phyloP scores from a whole-genome alignment of 140 eudicot genomes.

The Stevia rebaudiana region DNA sequence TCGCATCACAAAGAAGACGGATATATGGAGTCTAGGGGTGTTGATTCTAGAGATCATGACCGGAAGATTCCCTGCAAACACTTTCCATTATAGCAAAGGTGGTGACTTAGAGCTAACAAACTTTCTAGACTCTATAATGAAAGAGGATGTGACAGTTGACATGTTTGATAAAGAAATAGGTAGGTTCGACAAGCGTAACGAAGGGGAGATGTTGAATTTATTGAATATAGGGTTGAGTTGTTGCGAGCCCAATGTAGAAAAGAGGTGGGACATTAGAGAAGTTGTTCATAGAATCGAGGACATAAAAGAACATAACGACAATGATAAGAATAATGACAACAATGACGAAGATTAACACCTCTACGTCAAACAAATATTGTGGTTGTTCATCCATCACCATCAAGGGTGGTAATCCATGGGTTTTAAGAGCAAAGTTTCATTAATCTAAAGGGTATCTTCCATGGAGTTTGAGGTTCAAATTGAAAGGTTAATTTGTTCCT shows the following conservation, averaged over 20 bases:
- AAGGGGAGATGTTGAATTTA: conserved; percentile 68
- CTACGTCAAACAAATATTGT: background rate
- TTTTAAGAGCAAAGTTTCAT: background rate
- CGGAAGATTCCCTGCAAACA: conserved; percentile 51
- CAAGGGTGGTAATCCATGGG: conserved; percentile 6
- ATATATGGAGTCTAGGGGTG: conserved; percentile 76
- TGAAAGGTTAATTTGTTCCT: background rate
- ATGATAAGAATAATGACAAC: conserved; percentile 20
- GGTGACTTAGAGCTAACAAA: conserved; percentile 37
- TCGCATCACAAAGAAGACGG: conserved; percentile 66
- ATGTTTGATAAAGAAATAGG: conserved; percentile 64
- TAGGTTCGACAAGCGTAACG: conserved; percentile 24
- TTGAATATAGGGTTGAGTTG: conserved; percentile 64
- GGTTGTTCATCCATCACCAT: conserved; percentile 4
- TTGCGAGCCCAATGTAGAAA: conserved; percentile 53
- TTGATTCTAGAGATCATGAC: conserved; percentile 59
- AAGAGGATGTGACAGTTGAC: conserved; percentile 25
- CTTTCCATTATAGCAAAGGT: conserved; percentile 53
- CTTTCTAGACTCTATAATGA: conserved; percentile 37
- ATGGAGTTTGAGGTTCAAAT: conserved; percentile 3
- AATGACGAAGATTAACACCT: background rate
- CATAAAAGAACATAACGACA: conserved; percentile 39
- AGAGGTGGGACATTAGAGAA: conserved; percentile 67
- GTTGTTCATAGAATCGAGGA: conserved; percentile 53
- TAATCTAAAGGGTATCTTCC: conserved; percentile 10